These are phyloP conservation scores for Vitis rotundifolia DNA, from an alignment of 164 flowering plant genomes.

Conservation along the genomic window DNA sequence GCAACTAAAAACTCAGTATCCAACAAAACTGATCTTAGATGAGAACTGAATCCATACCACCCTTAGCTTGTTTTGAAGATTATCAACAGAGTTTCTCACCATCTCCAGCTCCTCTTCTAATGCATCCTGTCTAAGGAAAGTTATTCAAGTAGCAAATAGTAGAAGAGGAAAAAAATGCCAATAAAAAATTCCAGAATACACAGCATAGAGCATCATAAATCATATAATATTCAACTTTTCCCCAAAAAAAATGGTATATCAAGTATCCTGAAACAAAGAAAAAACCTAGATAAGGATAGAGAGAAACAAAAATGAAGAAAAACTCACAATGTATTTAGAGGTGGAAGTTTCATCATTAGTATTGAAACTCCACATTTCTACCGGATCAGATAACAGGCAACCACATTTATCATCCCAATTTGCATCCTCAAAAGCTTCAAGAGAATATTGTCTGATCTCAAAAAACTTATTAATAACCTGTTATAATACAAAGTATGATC, in stretches of 20 bases:
- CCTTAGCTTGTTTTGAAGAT: conserved; percentile 64
- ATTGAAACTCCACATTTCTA: conserved; percentile 74
- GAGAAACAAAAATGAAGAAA: not conserved
- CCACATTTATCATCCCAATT: conserved; percentile 65
- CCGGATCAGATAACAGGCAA: conserved; percentile 59
- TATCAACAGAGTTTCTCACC: conserved; percentile 48
- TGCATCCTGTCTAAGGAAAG: conserved; percentile 65
- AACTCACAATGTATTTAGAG: conserved; percentile 73
- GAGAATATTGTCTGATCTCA: conserved; percentile 54
- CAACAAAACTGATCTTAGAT: no score
- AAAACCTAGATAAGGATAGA: not conserved
- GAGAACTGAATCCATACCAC: conserved; percentile 45
- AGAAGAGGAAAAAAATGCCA: not conserved
- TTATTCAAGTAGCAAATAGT: conserved; percentile 29
- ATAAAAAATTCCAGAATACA: not conserved
- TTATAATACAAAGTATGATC: conserved; percentile 3
- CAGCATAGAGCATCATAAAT: not conserved
- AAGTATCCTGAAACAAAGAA: not conserved
- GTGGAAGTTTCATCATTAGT: conserved; percentile 51
- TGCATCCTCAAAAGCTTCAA: conserved; percentile 31
- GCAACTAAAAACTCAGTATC: no score
- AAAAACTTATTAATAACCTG: conserved; percentile 82
- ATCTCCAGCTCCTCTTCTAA: conserved; percentile 68
- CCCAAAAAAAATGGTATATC: not conserved
- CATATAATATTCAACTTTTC: not conserved